These are phyloP conservation scores for Penicillium sp. DNA, from an alignment of 2,329 filamentous ascomycete genomes.

Conservation along the genomic window DNA sequence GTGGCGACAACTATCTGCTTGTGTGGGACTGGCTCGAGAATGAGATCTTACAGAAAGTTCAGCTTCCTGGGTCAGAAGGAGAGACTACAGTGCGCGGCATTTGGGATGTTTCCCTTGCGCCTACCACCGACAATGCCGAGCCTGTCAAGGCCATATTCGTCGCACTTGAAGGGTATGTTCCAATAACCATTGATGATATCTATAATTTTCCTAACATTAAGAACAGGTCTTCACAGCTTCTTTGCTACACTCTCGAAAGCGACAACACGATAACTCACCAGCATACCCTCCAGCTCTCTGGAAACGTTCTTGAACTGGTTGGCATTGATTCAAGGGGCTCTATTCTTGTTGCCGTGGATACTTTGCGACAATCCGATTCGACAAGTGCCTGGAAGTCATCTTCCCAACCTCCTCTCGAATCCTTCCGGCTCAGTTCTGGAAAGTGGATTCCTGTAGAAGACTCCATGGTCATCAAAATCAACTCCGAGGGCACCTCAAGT, in stretches of 20 bases:
- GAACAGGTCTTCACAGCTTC: conserved; percentile 64
- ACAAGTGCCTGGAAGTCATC: conserved; percentile 39
- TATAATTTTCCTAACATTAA: conserved; percentile 34
- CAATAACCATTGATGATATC: background rate
- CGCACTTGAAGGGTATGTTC: conserved; percentile 58
- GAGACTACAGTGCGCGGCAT: conserved; percentile 52
- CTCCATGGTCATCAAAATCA: conserved; percentile 26
- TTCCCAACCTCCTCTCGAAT: conserved; percentile 29
- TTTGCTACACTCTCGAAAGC: conserved; percentile 59
- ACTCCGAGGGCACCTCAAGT: conserved; percentile 29
- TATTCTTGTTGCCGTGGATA: conserved; percentile 54
- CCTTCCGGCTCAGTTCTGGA: conserved; percentile 24
- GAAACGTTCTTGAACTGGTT: conserved; percentile 63
- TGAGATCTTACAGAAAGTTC: conserved; percentile 32
- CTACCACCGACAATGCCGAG: conserved; percentile 9
- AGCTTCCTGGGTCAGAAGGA: conserved; percentile 22
- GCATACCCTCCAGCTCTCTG: conserved; percentile 55
- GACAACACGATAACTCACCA: conserved; percentile 51
- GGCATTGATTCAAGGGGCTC: conserved; percentile 27
- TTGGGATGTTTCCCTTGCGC: conserved; percentile 40
- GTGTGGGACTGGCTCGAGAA: conserved; percentile 74
- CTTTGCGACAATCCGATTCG: conserved; percentile 51
- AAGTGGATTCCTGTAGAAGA: conserved; percentile 26
- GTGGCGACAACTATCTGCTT: conserved; percentile 75
- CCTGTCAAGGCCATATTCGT: conserved; percentile 44